phyloP scores from a whole-genome alignment of 176 grass and related monocot species.

The Musa troglodytarum region DNA sequence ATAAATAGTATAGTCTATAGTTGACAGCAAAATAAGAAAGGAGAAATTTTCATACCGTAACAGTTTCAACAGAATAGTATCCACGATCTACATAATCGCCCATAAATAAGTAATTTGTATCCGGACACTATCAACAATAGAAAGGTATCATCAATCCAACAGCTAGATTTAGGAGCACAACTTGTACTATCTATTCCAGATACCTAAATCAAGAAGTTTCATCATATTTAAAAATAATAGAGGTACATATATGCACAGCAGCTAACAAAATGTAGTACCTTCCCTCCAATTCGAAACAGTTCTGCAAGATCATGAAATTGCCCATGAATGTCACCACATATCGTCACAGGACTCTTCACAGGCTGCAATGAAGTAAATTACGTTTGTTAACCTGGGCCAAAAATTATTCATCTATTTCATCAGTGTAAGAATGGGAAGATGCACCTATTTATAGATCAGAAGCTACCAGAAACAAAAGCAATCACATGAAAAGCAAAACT shows the following conservation, averaged over 20 bases:
- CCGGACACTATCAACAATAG: constrained; percentile 60
- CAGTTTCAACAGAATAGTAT: constrained; percentile 97
- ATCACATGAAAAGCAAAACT: too few species aligned
- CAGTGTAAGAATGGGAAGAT: not conserved
- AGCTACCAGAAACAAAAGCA: too few species aligned
- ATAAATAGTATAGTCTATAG: not conserved
- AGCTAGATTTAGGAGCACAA: too few species aligned
- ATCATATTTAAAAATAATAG: not conserved
- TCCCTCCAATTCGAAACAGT: constrained; percentile 93
- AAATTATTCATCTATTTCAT: not conserved
- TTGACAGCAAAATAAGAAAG: not conserved
- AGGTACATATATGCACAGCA: not conserved
- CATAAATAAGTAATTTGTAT: constrained; percentile 99
- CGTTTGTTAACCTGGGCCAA: not conserved
- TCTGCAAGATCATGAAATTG: constrained; percentile 99
- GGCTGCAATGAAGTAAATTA: constrained; percentile 39
- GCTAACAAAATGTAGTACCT: constrained; percentile 29
- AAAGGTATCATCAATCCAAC: constrained; percentile 10
- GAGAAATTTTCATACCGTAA: constrained; percentile 52
- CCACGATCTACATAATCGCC: constrained; percentile 99
- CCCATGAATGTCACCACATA: constrained; percentile 98
- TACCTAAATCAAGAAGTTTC: not conserved
- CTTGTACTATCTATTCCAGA: not conserved
- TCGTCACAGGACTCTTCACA: constrained; percentile 92
- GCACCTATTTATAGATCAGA: too few species aligned